These are phyloP conservation scores for Candida ovalis DNA, from an alignment of 805 yeast genomes.

Conservation along the genomic window DNA sequence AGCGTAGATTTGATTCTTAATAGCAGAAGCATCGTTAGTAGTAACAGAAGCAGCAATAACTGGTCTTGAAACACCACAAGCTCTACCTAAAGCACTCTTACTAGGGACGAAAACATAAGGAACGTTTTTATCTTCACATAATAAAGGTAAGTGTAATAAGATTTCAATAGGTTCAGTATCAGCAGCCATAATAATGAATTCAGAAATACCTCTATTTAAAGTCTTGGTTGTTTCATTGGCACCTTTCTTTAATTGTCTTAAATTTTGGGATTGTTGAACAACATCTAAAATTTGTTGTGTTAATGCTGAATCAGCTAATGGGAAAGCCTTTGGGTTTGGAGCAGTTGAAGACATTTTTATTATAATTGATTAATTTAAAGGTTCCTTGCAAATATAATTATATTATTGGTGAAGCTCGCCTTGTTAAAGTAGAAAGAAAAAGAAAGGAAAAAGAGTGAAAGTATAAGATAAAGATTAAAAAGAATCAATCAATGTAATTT, in stretches of 20 bases:
- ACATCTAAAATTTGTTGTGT: constrained; percentile 96
- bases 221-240: constrained; percentile 99
- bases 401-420: constrained; percentile 35
- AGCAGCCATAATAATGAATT: constrained; percentile 99
- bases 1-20: constrained; percentile 94
- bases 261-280: constrained; percentile 95
- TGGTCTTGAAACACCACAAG: constrained; percentile 99
- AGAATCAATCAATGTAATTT: too few species aligned
- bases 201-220: constrained; percentile 98
- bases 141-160: constrained; percentile 91
- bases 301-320: constrained; percentile 93
- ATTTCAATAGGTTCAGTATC: constrained; percentile 99
- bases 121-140: constrained; percentile 99
- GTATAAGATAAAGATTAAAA: background rate
- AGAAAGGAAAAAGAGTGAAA: background rate
- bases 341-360: constrained; percentile 69
- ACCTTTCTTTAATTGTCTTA: constrained; percentile 99
- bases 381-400: constrained; percentile 53
- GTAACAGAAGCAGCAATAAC: constrained; percentile 98
- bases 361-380: constrained; percentile 21
- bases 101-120: constrained; percentile 99
- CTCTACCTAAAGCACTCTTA: constrained; percentile 98
- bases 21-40: constrained; percentile 96
- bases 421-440: constrained; percentile 12
- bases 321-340: constrained; percentile 98